These are phyloP conservation scores for Carallia brachiata DNA, from an alignment of 345 rosid species.

Conservation along the genomic window DNA sequence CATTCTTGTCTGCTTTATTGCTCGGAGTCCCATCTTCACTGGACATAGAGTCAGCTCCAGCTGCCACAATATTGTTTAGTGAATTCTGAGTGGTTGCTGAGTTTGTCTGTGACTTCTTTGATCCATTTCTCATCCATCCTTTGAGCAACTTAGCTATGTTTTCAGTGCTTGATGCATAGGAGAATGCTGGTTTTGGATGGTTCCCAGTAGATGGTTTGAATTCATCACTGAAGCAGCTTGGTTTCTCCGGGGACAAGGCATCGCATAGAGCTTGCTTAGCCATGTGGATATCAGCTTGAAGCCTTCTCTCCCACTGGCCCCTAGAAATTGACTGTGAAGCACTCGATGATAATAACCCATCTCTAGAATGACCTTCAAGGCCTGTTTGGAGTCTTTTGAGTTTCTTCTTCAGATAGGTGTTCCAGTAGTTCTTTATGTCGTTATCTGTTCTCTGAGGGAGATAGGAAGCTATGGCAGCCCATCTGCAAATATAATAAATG, in stretches of 20 bases:
- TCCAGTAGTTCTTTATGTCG: constrained; percentile 93
- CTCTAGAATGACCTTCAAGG: constrained; percentile 25
- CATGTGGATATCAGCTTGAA: constrained; percentile 82
- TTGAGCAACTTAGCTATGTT: constrained; percentile 66
- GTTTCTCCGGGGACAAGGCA: constrained; percentile 67
- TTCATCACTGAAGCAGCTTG: constrained; percentile 17
- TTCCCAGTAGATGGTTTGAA: constrained; percentile 17
- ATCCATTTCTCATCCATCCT: constrained; percentile 52
- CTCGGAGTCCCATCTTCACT: constrained; percentile 29
- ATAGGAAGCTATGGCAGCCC: constrained; percentile 99
- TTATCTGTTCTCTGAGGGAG: constrained; percentile 96
- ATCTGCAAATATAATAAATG: constrained; percentile 44
- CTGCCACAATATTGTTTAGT: constrained; percentile 5
- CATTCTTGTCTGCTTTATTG: constrained; percentile 23
- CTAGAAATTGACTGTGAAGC: constrained; percentile 36
- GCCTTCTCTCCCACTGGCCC: constrained; percentile 86
- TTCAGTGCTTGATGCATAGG: constrained; percentile 64
- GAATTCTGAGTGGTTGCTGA: constrained; percentile 34
- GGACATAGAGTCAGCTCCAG: constrained; percentile 25
- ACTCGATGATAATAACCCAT: constrained; percentile 40
- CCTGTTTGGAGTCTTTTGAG: constrained; percentile 53
- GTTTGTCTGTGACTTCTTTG: constrained; percentile 25
- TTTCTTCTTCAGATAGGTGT: constrained; percentile 87
- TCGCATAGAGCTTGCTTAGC: constrained; percentile 78
- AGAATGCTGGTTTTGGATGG: constrained; percentile 21